Base-by-base conservation (phyloP, 2,329 filamentous ascomycete genomes). In the Trichoderma brevicompactum region DNA sequence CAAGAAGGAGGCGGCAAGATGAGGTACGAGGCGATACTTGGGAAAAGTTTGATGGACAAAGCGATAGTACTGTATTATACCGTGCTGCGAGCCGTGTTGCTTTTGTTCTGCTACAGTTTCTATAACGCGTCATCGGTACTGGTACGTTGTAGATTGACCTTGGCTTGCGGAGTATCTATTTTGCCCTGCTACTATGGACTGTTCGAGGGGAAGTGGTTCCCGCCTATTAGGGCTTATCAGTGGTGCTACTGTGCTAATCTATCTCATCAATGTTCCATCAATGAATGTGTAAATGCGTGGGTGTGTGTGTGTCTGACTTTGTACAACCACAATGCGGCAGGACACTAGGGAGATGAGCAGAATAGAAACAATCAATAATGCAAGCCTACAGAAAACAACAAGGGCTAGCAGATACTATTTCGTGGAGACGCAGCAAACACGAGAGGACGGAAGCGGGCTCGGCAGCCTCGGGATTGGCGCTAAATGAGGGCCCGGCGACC, bases 401-500 rank as follows among this genome's bases (percentile, higher is more conserved):
- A 28, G 46, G 58, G 15, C 36, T 43, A 56, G n/a, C 28, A 23
- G 10, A 3, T 12, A 62, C 28, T 23, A 23, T 36, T 36, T 62
- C 59, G 59, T 62, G 46, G 59, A 52, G 59, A 52, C 44, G 48
- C 36, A 41, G 36, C 58, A 28, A 13, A 41, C 19, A 49, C 6
- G 38, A 60, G 36, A 50, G 23, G 19, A 32, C 48, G 59, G 48
- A 41, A 62, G 59, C 46, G 59, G 56, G 59, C 28, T 52, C 59
- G 48, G 49, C 49, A 43, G n/a, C 43, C n/a, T 59, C 55, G 55
- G 55, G 41, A 38, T 13, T 59, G n/a, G 59, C 59, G 59, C 59
- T 53, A 28, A 28, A 2, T 28, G 23, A 5, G 23, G 23, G 5
- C 23, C 23, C 23, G 23, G 23, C 23, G 23, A 28, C 23, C 23